Evolutionary conservation across 768 basidiomycete genomes (phyloP).

Genomic region (Clitopilus passeckerianus): DNA sequence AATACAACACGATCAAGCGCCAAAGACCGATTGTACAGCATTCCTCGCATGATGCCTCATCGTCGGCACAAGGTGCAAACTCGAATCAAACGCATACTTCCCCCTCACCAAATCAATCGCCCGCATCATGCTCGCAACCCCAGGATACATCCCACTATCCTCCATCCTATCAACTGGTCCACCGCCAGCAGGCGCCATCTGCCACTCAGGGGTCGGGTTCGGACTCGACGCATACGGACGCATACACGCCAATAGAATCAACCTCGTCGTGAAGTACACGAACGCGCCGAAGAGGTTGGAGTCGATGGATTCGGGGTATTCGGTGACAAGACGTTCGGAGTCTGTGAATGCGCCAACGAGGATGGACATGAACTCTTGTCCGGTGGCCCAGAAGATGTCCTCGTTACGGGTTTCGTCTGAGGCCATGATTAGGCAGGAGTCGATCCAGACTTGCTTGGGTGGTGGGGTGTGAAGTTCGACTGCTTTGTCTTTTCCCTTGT

Average conservation of each 20-base stretch:
- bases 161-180: background rate
- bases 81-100: background rate
- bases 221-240: no score
- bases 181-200: background rate
- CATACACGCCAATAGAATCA: background rate
- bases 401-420: background rate
- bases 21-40: background rate
- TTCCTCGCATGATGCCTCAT: background rate
- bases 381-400: background rate
- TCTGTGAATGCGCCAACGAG: background rate
- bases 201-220: no score
- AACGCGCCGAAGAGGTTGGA: background rate
- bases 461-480: no score
- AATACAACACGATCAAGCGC: background rate
- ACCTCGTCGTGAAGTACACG: background rate
- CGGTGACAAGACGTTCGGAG: background rate
- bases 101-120: background rate
- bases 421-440: background rate
- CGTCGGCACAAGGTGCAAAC: background rate
- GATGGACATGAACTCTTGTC: background rate
- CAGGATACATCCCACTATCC: background rate
- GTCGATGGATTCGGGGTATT: background rate
- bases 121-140: background rate
- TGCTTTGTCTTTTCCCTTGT: no score
- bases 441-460: no score